phyloP scores from a whole-genome alignment of 1,284 basidiomycete species.

The Stereum hirsutum region DNA sequence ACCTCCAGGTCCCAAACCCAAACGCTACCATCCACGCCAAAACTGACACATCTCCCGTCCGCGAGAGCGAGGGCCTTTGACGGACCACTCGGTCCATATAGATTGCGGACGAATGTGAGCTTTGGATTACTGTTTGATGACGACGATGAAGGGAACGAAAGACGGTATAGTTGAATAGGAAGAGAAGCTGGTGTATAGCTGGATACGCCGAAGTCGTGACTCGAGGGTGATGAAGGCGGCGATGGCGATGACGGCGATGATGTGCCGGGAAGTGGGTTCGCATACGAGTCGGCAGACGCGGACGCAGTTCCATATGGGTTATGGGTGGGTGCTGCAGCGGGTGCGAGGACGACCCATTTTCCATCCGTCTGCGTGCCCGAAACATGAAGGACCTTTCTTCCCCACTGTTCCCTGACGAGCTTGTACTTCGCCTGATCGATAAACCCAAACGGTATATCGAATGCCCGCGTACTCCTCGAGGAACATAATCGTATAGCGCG shows the following conservation, averaged over 20 bases:
- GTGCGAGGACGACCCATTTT: constrained; percentile 74
- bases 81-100: constrained; percentile 58
- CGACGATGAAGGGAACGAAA: constrained; percentile 45
- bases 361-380: constrained; percentile 71
- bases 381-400: constrained; percentile 57
- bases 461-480: constrained; percentile 54
- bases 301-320: constrained; percentile 9
- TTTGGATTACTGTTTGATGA: constrained; percentile 41
- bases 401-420: constrained; percentile 65
- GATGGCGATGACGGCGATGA: constrained; percentile 11
- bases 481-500: constrained; percentile 15
- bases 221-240: constrained; percentile 12
- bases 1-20: constrained; percentile 81
- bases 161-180: constrained; percentile 60
- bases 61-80: constrained; percentile 61
- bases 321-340: constrained; percentile 28
- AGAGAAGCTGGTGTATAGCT: constrained; percentile 15
- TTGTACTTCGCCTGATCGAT: constrained; percentile 55
- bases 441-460: constrained; percentile 65
- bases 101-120: constrained; percentile 59
- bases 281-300: constrained; percentile 2
- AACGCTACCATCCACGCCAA: constrained; percentile 59
- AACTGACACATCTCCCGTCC: constrained; percentile 71
- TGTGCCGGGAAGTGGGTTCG: constrained; percentile 10
- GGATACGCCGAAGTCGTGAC: neutral